Evolutionary conservation across 768 basidiomycete species (phyloP).

Genomic region (Calocybe indica): DNA sequence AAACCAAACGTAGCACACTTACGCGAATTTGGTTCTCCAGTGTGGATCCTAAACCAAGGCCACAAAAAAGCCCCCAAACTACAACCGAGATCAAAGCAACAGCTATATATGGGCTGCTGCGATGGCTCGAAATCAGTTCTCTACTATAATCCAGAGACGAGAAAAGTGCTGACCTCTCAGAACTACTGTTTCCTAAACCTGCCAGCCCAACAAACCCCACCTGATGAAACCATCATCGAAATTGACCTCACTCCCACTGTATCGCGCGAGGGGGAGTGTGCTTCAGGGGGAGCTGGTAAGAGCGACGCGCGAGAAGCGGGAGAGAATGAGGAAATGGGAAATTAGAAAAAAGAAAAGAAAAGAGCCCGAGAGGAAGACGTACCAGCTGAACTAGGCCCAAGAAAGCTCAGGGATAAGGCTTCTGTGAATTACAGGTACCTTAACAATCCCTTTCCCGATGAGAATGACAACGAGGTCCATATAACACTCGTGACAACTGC

Average conservation of each 20-base stretch:
- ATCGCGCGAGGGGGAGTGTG: background rate
- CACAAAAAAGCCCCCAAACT: background rate
- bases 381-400: too few species aligned
- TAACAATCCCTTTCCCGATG: too few species aligned
- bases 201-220: background rate
- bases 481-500: too few species aligned
- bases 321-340: too few species aligned
- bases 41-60: slow-evolving; percentile 1
- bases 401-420: too few species aligned
- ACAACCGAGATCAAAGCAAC: slow-evolving; percentile 1
- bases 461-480: too few species aligned
- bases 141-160: background rate
- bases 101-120: slow-evolving; percentile 23
- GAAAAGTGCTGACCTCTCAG: background rate
- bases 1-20: slow-evolving; percentile 19
- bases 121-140: background rate
- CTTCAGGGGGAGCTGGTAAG: too few species aligned
- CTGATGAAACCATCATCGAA: background rate
- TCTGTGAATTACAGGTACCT: too few species aligned
- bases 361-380: too few species aligned
- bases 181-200: background rate
- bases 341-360: too few species aligned
- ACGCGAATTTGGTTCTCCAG: slow-evolving; percentile 10
- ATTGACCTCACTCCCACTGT: background rate
- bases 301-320: too few species aligned